Evolutionary conservation across 306 rosid genomes (phyloP).

Genomic region (Trifolium repens): DNA sequence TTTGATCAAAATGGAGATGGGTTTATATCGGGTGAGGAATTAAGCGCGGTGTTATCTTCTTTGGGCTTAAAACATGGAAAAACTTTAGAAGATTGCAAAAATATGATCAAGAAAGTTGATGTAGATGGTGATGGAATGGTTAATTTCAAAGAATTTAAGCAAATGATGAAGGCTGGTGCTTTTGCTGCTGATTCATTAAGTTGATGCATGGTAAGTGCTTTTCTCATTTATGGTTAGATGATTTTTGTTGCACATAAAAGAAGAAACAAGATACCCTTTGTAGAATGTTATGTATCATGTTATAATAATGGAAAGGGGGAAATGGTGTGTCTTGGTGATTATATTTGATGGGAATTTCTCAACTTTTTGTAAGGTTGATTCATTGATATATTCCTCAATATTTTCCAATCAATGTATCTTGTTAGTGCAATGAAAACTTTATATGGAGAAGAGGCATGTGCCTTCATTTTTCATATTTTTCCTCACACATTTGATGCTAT

Average conservation of each 20-base stretch:
- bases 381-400: slow-evolving; percentile 8
- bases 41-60: slow-evolving; percentile 48
- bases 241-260: slow-evolving; percentile 17
- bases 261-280: slow-evolving; percentile 23
- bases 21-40: slow-evolving; percentile 51
- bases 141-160: slow-evolving; percentile 48
- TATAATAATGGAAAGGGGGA: background rate
- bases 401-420: slow-evolving; percentile 6
- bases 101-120: slow-evolving; percentile 54
- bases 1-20: slow-evolving; percentile 60
- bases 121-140: slow-evolving; percentile 60
- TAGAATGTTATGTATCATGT: slow-evolving; percentile 30
- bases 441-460: background rate
- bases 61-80: slow-evolving; percentile 47
- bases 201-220: slow-evolving; percentile 22
- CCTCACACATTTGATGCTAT: background rate
- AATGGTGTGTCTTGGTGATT: slow-evolving; percentile 24
- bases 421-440: slow-evolving; percentile 7
- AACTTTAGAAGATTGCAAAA: slow-evolving; percentile 47
- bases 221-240: slow-evolving; percentile 35
- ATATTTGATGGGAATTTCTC: slow-evolving; percentile 30
- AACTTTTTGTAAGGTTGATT: slow-evolving; percentile 5
- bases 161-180: slow-evolving; percentile 54
- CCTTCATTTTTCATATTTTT: background rate
- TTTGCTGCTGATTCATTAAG: slow-evolving; percentile 37